Percentiles rank a stretch among this genome's conserved stretches.
These are phyloP conservation scores for Schizosaccharomyces japonicus DNA, from an alignment of 805 yeast genomes.

Conservation along the genomic window DNA sequence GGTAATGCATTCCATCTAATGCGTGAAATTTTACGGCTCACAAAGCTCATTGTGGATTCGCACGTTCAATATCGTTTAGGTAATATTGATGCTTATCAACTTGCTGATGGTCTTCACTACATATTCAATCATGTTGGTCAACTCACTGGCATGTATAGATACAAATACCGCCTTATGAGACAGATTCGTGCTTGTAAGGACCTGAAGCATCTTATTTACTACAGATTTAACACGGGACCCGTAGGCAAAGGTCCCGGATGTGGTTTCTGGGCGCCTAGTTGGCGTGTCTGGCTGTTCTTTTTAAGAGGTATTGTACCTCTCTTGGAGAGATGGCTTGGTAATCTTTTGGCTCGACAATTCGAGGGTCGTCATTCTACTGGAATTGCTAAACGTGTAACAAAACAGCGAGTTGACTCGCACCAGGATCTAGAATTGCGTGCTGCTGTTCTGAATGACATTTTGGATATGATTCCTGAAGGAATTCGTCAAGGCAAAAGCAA, in stretches of 20 bases:
- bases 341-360: constrained; percentile 71
- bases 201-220: constrained; percentile 72
- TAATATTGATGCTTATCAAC: constrained; percentile 71
- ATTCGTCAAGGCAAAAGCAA: constrained; percentile 67
- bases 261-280: constrained; percentile 98
- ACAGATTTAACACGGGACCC: constrained; percentile 45
- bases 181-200: constrained; percentile 92
- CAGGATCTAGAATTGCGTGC: constrained; percentile 83
- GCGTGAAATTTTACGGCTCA: constrained; percentile 65
- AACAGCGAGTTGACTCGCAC: constrained; percentile 85
- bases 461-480: constrained; percentile 94
- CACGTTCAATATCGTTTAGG: constrained; percentile 83
- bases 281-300: constrained; percentile 90
- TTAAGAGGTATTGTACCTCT: constrained; percentile 79
- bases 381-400: constrained; percentile 78
- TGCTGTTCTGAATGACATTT: constrained; percentile 80
- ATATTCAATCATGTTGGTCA: constrained; percentile 84
- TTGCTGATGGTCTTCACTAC: constrained; percentile 86
- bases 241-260: constrained; percentile 97
- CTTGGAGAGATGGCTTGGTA: constrained; percentile 85
- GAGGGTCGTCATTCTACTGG: constrained; percentile 74
- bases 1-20: constrained; percentile 90
- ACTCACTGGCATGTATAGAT: constrained; percentile 84
- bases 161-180: constrained; percentile 94
- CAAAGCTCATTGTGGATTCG: constrained; percentile 71